Percentiles rank a stretch among this genome's conserved stretches.
phyloP scores from a whole-genome alignment of 306 rosid genomes.

The Ceratonia siliqua region DNA sequence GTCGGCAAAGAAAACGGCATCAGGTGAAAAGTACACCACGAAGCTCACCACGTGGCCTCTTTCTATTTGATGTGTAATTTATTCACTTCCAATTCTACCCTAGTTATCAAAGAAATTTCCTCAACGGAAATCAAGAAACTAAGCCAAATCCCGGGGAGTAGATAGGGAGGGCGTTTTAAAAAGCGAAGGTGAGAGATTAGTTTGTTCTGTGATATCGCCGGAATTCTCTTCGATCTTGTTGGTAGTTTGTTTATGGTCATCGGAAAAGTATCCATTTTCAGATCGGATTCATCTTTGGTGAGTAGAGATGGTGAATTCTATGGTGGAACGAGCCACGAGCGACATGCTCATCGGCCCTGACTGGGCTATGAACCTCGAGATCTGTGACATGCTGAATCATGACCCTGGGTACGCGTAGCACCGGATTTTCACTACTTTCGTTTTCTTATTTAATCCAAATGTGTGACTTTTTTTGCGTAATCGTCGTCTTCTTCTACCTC shows the following conservation, averaged over 20 bases:
- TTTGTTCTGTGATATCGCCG: conserved; percentile 33
- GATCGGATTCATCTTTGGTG: conserved; percentile 42
- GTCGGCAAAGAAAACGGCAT: conserved; percentile 38
- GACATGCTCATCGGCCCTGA: conserved; percentile 97
- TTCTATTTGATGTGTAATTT: conserved; percentile 8
- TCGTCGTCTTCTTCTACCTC: conserved; percentile 22
- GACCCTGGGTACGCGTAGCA: conserved; percentile 75
- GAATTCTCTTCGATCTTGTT: conserved; percentile 33
- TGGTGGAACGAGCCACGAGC: conserved; percentile 96
- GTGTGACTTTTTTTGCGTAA: not conserved
- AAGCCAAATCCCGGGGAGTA: conserved; percentile 29
- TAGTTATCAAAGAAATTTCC: conserved; percentile 22
- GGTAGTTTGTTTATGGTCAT: conserved; percentile 21
- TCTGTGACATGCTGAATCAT: conserved; percentile 89
- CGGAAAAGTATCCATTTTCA: conserved; percentile 35
- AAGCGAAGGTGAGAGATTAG: conserved; percentile 37
- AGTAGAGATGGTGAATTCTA: conserved; percentile 76
- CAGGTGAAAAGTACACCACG: conserved; percentile 25
- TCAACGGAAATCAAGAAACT: conserved; percentile 46
- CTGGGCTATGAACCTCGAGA: conserved; percentile 99
- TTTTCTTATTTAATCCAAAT: not conserved
- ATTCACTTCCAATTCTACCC: conserved; percentile 23
- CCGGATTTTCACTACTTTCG: conserved; percentile 16
- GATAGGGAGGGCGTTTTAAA: conserved; percentile 7
- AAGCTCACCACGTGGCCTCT: conserved; percentile 36